phyloP scores from a whole-genome alignment of 805 yeast genomes.

The Tetrapisispora phaffii region DNA sequence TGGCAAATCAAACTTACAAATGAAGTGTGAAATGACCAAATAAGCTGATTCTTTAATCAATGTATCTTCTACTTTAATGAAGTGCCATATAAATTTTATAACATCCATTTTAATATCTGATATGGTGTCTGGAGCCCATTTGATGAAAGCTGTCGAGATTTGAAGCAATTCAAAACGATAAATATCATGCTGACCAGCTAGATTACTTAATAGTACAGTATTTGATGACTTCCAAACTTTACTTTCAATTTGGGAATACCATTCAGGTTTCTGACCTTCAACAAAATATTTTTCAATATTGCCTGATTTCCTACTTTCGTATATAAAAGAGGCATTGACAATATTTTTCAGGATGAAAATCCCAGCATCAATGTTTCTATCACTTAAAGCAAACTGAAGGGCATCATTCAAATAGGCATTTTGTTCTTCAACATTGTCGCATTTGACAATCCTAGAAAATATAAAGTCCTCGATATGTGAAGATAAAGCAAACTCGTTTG shows the following conservation, averaged over 20 bases:
- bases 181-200: conserved; percentile 62
- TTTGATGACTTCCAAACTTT: conserved; percentile 63
- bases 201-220: conserved; percentile 36
- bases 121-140: conserved; percentile 52
- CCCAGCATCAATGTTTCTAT: conserved; percentile 42
- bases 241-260: conserved; percentile 56
- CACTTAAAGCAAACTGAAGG: conserved; percentile 40
- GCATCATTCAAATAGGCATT: conserved; percentile 43
- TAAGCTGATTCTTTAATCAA: conserved; percentile 89
- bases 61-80: conserved; percentile 78
- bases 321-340: conserved; percentile 54
- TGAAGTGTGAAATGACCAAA: conserved; percentile 76
- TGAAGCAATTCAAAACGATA: conserved; percentile 73
- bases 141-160: conserved; percentile 65
- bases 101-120: conserved; percentile 66
- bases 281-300: conserved; percentile 38
- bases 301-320: conserved; percentile 45
- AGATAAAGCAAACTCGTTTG: conserved; percentile 20
- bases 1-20: conserved; percentile 81
- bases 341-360: conserved; percentile 53
- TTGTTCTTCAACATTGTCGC: conserved; percentile 38
- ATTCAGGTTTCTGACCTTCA: conserved; percentile 33
- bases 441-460: conserved; percentile 44
- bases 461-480: conserved; percentile 46
- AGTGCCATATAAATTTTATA: conserved; percentile 91